A percentile compares a stretch with the other conserved stretches of the same genome.
Conservation (phyloP, 331 rosid genomes). For the Pyracantha coccinea region DNA sequence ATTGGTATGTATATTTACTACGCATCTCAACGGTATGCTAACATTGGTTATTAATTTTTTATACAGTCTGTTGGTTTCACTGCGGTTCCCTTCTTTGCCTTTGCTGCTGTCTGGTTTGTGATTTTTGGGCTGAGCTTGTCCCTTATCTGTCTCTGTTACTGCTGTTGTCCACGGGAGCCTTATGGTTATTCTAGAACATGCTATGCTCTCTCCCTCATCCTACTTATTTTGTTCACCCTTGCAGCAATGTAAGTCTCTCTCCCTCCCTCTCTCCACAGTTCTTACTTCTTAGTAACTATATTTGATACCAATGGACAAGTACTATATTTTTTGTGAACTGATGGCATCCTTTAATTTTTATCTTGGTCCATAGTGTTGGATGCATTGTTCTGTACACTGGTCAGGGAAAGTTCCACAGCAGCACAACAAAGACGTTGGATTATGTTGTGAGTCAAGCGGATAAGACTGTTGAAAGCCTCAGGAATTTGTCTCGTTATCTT, state of each 20-base stretch:
- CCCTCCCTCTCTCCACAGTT: not conserved
- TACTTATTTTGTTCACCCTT: slow-evolving; percentile 41
- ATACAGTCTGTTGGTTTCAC: slow-evolving; percentile 46
- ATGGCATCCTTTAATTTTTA: not conserved
- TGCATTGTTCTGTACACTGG: slow-evolving; percentile 34
- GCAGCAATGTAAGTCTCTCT: slow-evolving; percentile 32
- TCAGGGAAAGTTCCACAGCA: slow-evolving; percentile 36
- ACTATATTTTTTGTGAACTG: not conserved
- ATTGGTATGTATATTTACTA: too few relatives aligned
- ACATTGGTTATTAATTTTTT: not conserved
- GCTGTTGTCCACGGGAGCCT: slow-evolving; percentile 26
- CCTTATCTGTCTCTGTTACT: slow-evolving; percentile 28
- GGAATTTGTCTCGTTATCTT: slow-evolving; percentile 27
- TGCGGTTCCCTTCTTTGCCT: slow-evolving; percentile 30
- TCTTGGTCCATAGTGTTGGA: slow-evolving; percentile 27
- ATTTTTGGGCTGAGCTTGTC: slow-evolving; percentile 25
- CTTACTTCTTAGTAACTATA: not conserved
- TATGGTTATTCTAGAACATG: slow-evolving; percentile 32
- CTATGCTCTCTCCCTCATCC: slow-evolving; percentile 37
- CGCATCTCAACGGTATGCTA: not conserved
- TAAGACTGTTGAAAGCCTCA: slow-evolving; percentile 22
- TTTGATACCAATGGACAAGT: not conserved
- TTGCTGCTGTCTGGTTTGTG: slow-evolving; percentile 42
- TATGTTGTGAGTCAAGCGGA: slow-evolving; percentile 23
- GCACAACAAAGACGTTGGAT: slow-evolving; percentile 10